Evolutionary conservation across 345 rosid species (phyloP).

Genomic region (Raphanus sativus): DNA sequence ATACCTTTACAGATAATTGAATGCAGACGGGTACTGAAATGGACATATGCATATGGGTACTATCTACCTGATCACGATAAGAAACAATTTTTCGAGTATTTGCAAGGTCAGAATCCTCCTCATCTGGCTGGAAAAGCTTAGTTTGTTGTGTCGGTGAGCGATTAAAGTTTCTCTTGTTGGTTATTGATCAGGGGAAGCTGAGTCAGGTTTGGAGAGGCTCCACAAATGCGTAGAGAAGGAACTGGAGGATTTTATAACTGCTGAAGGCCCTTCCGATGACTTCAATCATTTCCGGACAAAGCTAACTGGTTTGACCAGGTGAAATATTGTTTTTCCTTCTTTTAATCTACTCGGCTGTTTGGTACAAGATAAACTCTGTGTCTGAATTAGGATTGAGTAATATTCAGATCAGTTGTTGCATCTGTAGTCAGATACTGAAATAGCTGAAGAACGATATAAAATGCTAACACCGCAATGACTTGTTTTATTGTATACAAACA

Average conservation of each 20-base stretch:
- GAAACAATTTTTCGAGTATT: constrained; percentile 73
- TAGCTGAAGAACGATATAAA: too few species aligned
- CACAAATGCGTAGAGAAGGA: constrained; percentile 39
- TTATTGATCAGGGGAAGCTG: constrained; percentile 42
- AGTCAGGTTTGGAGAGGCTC: constrained; percentile 42
- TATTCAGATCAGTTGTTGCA: background rate
- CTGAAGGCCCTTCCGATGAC: constrained; percentile 45
- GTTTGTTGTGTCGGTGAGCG: constrained; percentile 11
- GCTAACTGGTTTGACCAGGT: constrained; percentile 81
- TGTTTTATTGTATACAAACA: constrained; percentile 37
- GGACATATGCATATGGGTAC: constrained; percentile 94
- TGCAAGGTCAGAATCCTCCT: constrained; percentile 59
- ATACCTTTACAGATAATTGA: constrained; percentile 55
- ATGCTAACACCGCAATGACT: background rate
- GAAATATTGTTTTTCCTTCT: background rate
- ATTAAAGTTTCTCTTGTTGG: constrained; percentile 15
- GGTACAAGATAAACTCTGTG: background rate
- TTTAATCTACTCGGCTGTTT: background rate
- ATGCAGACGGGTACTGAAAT: constrained; percentile 85
- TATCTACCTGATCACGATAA: constrained; percentile 66
- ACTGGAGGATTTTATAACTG: background rate
- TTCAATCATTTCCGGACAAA: constrained; percentile 73
- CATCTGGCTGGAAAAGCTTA: background rate
- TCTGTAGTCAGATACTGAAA: background rate
- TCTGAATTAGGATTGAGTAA: background rate